Evolutionary conservation across 176 grass and related monocot genomes (phyloP), one percentile per base, ranked within the genome.

Genomic region (Puccinellia tenuiflora): DNA sequence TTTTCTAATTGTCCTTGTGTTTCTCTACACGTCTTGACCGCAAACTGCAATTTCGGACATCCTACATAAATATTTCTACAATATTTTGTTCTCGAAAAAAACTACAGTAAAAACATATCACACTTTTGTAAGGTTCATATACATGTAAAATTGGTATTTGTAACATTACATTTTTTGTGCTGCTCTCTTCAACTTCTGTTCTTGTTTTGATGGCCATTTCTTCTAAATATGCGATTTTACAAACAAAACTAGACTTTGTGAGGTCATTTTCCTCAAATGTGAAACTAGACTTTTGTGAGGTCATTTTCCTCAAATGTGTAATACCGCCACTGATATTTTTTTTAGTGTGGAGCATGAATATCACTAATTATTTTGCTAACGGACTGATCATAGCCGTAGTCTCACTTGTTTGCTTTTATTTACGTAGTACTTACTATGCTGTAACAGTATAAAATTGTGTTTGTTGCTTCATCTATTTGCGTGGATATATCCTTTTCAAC

Each of bases 401-500:
- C 26, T 88, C 7, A 35, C 40, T 79, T 48, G 52, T 37, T 85
- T 47, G 20, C 53, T 81, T 84, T 38, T 79, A 63, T 37, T 63
- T 26, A 29, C 46, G 12, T 40, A 40, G 5, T 78, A 65, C 16
- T 18, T 84, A 29, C 21, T 35, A 61, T 43, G 18, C 8, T 73
- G 29, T 63, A 25, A 63, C 39, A 76, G 48, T 56, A 55, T 22
- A 40, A 45, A n/a, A 55, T 85, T 50, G 24, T 68, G 1, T 74
- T 74, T 84, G 25, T 5, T 86, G 54, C 66, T 21, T 35, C 9
- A 90, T 55, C 35, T 31, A 59, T 78, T 39, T 67, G 13, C 55
- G 35, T 26, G 26, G 83, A 39, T 21, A 76, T 74, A 57, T 1
- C 50, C 29, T 83, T 81, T 60, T 40, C 29, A 75, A 76, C n/a